A percentile compares a stretch with the other conserved stretches of the same genome.
Evolutionary conservation across 2,329 filamentous ascomycete genomes (phyloP).

Genomic region (Cercospora sp.): DNA sequence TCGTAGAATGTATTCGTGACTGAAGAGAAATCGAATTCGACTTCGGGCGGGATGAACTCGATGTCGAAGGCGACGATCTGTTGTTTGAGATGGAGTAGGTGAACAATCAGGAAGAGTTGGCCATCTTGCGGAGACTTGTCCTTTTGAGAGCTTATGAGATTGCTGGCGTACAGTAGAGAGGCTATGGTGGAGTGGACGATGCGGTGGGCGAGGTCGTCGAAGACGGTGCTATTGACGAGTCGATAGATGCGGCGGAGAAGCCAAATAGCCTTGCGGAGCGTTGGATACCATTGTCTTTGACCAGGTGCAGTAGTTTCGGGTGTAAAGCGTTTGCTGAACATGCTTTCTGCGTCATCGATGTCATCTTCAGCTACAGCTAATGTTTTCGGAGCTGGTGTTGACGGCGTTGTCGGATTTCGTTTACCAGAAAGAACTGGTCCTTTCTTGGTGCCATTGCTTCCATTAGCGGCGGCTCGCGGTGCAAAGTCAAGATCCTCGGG

Average conservation of each 20-base stretch:
- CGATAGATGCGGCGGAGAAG: constrained; percentile 68
- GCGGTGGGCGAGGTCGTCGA: constrained; percentile 71
- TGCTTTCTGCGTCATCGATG: constrained; percentile 54
- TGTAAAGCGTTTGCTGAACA: constrained; percentile 34
- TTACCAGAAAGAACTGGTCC: constrained; percentile 56
- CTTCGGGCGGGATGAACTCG: constrained; percentile 66
- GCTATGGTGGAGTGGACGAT: constrained; percentile 89
- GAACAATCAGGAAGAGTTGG: constrained; percentile 91
- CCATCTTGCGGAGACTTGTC: constrained; percentile 65
- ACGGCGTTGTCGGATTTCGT: constrained; percentile 36
- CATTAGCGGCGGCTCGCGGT: constrained; percentile 38
- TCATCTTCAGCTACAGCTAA: constrained; percentile 56
- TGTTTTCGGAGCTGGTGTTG: constrained; percentile 49
- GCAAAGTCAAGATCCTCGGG: constrained; percentile 67
- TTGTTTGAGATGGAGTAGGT: constrained; percentile 91
- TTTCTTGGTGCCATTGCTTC: constrained; percentile 34
- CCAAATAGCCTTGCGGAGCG: constrained; percentile 66
- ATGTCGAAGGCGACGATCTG: constrained; percentile 96
- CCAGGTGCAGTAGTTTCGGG: constrained; percentile 18
- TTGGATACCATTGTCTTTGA: constrained; percentile 60
- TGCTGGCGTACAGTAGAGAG: constrained; percentile 74
- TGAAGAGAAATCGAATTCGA: constrained; percentile 66
- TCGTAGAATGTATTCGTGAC: constrained; percentile 68
- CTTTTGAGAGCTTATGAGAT: constrained; percentile 59
- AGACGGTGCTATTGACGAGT: constrained; percentile 67